These are phyloP conservation scores for Decorospora gaudefroyi DNA, from an alignment of 2,329 filamentous ascomycete species.

Conservation along the genomic window DNA sequence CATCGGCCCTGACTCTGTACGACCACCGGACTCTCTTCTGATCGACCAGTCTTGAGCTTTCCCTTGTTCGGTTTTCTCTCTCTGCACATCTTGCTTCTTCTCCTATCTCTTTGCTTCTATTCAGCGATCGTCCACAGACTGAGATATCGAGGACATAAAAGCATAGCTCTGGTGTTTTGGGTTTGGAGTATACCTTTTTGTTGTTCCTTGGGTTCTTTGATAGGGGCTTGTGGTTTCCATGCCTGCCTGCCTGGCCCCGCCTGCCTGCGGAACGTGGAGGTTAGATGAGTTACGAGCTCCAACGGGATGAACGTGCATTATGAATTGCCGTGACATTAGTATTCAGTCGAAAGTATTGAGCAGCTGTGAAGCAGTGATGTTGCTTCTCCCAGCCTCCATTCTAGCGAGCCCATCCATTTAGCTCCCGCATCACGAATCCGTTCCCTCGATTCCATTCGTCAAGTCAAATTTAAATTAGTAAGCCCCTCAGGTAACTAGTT, in stretches of 20 bases:
- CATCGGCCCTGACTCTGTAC: constrained; percentile 7
- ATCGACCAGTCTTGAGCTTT: too few relatives aligned
- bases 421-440: too few relatives aligned
- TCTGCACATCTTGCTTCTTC: background rate
- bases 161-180: constrained; percentile 11
- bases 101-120: background rate
- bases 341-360: background rate
- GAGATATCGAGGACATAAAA: constrained; percentile 10
- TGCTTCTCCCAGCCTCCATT: background rate
- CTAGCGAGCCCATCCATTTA: too few relatives aligned
- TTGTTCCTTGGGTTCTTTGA: background rate
- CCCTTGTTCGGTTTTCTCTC: background rate
- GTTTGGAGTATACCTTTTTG: background rate
- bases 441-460: too few relatives aligned
- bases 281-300: background rate
- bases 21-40: background rate
- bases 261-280: background rate
- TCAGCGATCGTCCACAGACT: constrained; percentile 6
- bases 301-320: background rate
- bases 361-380: background rate
- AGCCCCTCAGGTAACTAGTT: background rate
- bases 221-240: background rate
- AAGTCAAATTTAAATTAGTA: too few relatives aligned
- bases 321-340: background rate
- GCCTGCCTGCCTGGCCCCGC: too few relatives aligned